Conservation (phyloP, 2,329 filamentous ascomycete species). For the Colletotrichum euphorbiae region DNA sequence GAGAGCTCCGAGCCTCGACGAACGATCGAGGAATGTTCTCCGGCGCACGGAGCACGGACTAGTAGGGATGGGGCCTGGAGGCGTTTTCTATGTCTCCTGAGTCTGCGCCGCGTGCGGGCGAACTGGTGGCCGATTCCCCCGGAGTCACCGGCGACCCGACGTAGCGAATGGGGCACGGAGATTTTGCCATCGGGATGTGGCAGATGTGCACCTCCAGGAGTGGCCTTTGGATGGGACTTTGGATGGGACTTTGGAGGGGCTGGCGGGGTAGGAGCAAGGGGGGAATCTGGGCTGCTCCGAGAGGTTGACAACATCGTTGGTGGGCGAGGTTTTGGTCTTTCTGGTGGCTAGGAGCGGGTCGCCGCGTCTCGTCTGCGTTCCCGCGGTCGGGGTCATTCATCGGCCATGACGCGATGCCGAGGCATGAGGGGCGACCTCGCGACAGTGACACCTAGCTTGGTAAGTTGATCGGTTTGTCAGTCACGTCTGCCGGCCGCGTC, state of each 20-base stretch:
- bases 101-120: neutral
- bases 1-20: conserved; percentile 31
- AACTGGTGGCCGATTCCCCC: conserved; percentile 11
- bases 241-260: neutral
- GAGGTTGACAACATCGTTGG: conserved; percentile 3
- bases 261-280: neutral
- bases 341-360: neutral
- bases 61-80: conserved; percentile 37
- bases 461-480: neutral
- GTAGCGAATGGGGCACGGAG: conserved; percentile 13
- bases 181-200: conserved; percentile 13
- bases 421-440: conserved; percentile 22
- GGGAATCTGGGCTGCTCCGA: neutral
- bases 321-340: neutral
- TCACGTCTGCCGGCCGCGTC: neutral
- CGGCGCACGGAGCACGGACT: conserved; percentile 36
- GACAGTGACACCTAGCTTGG: too few species aligned
- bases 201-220: conserved; percentile 4
- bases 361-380: conserved; percentile 21
- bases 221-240: conserved; percentile 1
- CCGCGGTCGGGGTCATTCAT: conserved; percentile 12
- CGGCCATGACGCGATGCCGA: conserved; percentile 36
- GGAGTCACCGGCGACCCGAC: conserved; percentile 11
- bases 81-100: conserved; percentile 1
- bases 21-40: conserved; percentile 39